Evolutionary conservation across 257 asterid genomes (phyloP).

Genomic region (Ehretia macrophylla): DNA sequence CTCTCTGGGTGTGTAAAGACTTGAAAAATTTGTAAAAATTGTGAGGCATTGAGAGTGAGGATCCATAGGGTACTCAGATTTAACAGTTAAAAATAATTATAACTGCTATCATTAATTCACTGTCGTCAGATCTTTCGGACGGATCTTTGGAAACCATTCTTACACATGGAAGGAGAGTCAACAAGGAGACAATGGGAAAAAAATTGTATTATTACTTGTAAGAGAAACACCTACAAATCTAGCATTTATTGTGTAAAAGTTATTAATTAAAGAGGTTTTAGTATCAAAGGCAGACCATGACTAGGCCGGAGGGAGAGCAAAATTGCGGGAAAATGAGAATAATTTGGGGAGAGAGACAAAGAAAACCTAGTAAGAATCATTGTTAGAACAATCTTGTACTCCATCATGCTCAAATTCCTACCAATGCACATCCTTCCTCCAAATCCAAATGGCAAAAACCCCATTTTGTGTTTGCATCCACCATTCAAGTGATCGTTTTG

Average conservation of each 20-base stretch:
- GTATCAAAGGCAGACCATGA: conserved; percentile 65
- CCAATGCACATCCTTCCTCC: conserved; percentile 97
- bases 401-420: conserved; percentile 60
- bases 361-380: conserved; percentile 60
- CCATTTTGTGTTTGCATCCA: conserved; percentile 84
- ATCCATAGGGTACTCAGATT: too few species aligned
- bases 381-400: conserved; percentile 62
- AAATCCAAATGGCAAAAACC: conserved; percentile 78
- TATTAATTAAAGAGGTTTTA: conserved; percentile 39
- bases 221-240: background rate
- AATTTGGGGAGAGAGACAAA: conserved; percentile 58
- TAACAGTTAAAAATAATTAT: too few species aligned
- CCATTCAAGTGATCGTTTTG: conserved; percentile 39
- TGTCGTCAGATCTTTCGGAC: too few species aligned
- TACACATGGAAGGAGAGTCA: background rate
- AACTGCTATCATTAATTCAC: too few species aligned
- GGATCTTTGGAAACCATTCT: too few species aligned
- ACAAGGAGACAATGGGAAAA: too few species aligned
- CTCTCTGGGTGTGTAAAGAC: too few species aligned
- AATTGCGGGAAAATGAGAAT: conserved; percentile 56
- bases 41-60: too few species aligned
- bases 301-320: conserved; percentile 78
- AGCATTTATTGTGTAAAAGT: too few species aligned
- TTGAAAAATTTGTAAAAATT: too few species aligned
- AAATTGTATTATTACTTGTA: too few species aligned